These are phyloP conservation scores for Trichomonas gallinae DNA, from an alignment of 208 protist species.

Conservation along the genomic window DNA sequence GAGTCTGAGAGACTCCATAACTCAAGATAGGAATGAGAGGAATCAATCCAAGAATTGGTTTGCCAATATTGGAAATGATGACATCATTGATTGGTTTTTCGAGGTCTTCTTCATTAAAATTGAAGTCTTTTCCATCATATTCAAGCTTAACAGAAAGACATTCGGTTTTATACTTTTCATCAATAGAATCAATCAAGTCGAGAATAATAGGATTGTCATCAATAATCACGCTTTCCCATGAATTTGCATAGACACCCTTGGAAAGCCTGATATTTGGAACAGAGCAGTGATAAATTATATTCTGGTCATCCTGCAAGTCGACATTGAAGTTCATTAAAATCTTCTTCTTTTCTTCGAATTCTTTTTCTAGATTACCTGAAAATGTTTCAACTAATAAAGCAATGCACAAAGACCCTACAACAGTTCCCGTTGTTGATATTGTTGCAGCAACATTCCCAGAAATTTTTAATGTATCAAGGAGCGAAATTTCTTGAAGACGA, in stretches of 20 bases:
- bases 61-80: background rate
- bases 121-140: background rate
- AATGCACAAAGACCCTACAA: background rate
- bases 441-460: background rate
- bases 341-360: background rate
- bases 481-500: background rate
- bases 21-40: background rate
- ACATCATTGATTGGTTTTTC: background rate
- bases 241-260: background rate
- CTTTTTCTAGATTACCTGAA: background rate
- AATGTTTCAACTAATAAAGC: background rate
- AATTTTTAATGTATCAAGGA: background rate
- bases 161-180: background rate
- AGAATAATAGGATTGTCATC: background rate
- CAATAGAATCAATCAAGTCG: background rate
- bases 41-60: background rate
- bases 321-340: background rate
- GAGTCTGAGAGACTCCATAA: background rate
- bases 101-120: background rate
- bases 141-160: background rate
- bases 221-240: background rate
- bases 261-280: background rate
- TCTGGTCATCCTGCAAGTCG: background rate
- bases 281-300: background rate
- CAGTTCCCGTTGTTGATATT: background rate